These are phyloP conservation scores for Coniophora puteana DNA, from an alignment of 1,284 basidiomycete genomes.

Conservation along the genomic window DNA sequence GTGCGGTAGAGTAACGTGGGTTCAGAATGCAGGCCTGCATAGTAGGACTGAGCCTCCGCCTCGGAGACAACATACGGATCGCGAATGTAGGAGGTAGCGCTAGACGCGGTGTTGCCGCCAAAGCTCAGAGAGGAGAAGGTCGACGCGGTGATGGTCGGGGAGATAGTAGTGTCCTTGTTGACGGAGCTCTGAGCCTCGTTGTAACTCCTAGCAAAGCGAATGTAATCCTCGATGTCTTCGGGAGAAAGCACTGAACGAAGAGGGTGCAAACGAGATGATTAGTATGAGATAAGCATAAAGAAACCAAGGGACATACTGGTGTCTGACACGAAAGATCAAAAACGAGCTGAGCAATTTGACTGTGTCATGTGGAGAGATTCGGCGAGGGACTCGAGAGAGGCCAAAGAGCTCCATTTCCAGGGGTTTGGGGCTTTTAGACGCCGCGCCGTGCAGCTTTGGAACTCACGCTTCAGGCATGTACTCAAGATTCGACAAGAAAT, in stretches of 20 bases:
- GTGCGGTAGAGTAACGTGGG: slow-evolving; percentile 14
- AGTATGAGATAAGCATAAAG: slow-evolving; percentile 22
- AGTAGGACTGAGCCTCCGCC: slow-evolving; percentile 17
- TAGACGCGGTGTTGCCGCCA: slow-evolving; percentile 14
- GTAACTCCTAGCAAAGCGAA: slow-evolving; percentile 11
- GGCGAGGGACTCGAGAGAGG: too few species aligned
- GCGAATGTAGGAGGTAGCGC: slow-evolving; percentile 20
- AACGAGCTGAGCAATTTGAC: too few species aligned
- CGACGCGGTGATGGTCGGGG: slow-evolving; percentile 10
- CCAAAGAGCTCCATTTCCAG: too few species aligned
- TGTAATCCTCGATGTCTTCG: slow-evolving; percentile 7
- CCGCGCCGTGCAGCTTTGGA: too few species aligned
- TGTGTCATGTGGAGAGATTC: too few species aligned
- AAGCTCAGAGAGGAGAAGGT: slow-evolving; percentile 19
- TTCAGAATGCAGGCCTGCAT: slow-evolving; percentile 15
- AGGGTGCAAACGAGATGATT: slow-evolving; percentile 19
- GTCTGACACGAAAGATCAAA: not conserved
- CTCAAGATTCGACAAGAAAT: too few species aligned
- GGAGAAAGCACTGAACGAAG: slow-evolving; percentile 21
- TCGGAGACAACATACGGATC: slow-evolving; percentile 5
- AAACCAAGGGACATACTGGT: slow-evolving; percentile 21
- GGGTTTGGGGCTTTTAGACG: too few species aligned
- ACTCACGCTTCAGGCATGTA: too few species aligned
- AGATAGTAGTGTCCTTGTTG: slow-evolving; percentile 5
- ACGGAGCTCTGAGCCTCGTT: slow-evolving; percentile 14